Evolutionary conservation across 1,284 basidiomycete species (phyloP), one percentile per base, ranked within the genome.

Genomic region (Rugosomyces carneus): DNA sequence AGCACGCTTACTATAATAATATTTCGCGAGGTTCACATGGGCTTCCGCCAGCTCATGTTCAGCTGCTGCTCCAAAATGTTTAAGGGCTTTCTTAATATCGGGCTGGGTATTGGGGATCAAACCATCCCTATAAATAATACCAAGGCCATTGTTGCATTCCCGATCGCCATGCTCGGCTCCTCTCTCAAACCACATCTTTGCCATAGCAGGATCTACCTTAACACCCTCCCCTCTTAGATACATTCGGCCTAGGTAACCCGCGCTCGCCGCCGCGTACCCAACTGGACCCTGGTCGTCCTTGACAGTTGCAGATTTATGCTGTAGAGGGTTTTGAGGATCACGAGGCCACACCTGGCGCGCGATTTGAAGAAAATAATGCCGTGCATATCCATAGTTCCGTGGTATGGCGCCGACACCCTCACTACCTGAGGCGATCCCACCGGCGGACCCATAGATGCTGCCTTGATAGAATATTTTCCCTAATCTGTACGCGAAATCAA

Each of bases 401-500:
- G 80, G 76, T 16, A 93, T 75, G 20, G 81, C 80, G 8, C 89
- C 91, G 32, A 93, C 88, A 15, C 88, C 89, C 65, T 94, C 91
- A 21, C 88, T 89, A n/a, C 61, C 92, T 1, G 90, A 89, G 0
- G 78, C 78, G 26, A 89, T 80, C 2, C 91, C 91, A 7, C 87
- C 86, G 5, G 72, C 64, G 5, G 76, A 68, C 3, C 75, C 71
- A 59, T 93, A 93, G 26, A 94, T 84, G 42, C 84, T 91, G 8
- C 93, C 93, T 59, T 92, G 87, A 60, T 97, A 97, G 68, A 86
- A 94, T n/a, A 95, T 86, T 63, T 89, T 84, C 11, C 91, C 93
- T 1, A 97, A 77, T 18, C 88, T 81, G 61, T 87, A 90, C 0
- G 91, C 89, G 60, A 89, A 94, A 53, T 85, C 79, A 40, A 80